Percentiles rank a stretch among this genome's conserved stretches.
Conservation (phyloP, 1,284 basidiomycete species). For the Wallemia mellicola region DNA sequence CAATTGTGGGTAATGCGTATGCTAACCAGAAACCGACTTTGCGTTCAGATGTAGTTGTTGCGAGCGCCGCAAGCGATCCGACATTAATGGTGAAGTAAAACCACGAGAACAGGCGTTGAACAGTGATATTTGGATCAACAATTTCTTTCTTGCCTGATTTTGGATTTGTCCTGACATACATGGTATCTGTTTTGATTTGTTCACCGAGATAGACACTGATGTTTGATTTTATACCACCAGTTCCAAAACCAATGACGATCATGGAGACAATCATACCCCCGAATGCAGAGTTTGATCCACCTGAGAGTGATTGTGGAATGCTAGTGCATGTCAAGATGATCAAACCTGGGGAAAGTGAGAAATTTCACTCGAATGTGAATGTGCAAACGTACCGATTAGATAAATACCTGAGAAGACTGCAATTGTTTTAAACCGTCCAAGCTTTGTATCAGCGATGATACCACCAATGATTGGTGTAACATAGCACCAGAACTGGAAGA, state of each 20-base stretch:
- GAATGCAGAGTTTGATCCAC: conserved; percentile 2
- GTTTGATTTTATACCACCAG: conserved; percentile 2
- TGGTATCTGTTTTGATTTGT: conserved; percentile 2
- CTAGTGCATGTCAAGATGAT: background rate
- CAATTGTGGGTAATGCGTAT: conserved; percentile 1
- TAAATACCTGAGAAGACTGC: background rate
- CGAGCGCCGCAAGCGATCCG: conserved; percentile 6
- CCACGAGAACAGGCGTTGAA: conserved; percentile 12
- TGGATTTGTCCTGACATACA: conserved; percentile 16
- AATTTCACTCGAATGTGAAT: too few species aligned
- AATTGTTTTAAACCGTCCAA: background rate
- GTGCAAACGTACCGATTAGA: too few species aligned
- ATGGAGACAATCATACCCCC: conserved; percentile 1
- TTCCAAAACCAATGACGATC: conserved; percentile 2
- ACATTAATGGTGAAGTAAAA: conserved; percentile 18
- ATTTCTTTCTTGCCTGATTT: conserved; percentile 9
- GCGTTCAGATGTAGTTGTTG: conserved; percentile 10
- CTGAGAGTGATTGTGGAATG: background rate
- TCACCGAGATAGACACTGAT: background rate
- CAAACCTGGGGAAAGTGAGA: too few species aligned
- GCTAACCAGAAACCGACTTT: conserved; percentile 15
- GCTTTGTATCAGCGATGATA: conserved; percentile 1
- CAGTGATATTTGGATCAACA: conserved; percentile 3
- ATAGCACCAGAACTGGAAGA: conserved; percentile 2
- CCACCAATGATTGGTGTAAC: conserved; percentile 1